Evolutionary conservation across 495 filamentous ascomycete genomes (phyloP).

Genomic region (Talaromyces ruber): DNA sequence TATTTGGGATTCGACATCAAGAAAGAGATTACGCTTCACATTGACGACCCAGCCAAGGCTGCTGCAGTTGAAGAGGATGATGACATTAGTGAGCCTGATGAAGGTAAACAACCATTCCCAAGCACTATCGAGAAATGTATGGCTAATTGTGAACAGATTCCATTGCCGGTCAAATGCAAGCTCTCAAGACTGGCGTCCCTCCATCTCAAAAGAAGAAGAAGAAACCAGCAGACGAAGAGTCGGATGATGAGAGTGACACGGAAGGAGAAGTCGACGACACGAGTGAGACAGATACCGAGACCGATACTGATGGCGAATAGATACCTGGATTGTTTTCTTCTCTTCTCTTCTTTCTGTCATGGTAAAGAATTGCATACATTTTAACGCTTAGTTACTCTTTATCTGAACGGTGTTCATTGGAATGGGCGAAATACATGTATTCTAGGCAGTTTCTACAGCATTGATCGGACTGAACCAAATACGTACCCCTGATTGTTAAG

Average conservation of each 20-base stretch:
- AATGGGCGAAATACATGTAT: background rate
- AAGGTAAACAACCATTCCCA: slow-evolving; percentile 51
- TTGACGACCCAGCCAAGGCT: slow-evolving; percentile 86
- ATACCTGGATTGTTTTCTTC: slow-evolving; percentile 10
- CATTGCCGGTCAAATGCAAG: slow-evolving; percentile 89
- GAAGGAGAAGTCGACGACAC: slow-evolving; percentile 73
- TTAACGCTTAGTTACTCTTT: background rate
- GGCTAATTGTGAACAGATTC: slow-evolving; percentile 53
- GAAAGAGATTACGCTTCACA: slow-evolving; percentile 75
- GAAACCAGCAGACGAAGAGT: slow-evolving; percentile 49
- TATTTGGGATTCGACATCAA: slow-evolving; percentile 89
- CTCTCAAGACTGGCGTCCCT: slow-evolving; percentile 63
- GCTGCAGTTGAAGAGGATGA: slow-evolving; percentile 67
- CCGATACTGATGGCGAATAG: slow-evolving; percentile 49
- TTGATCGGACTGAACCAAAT: background rate
- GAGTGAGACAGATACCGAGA: slow-evolving; percentile 75
- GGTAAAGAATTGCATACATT: background rate
- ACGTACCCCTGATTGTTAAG: background rate
- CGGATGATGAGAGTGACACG: slow-evolving; percentile 75
- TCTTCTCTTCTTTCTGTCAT: background rate
- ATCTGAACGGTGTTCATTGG: background rate
- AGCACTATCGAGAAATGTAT: background rate
- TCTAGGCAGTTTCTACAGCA: background rate
- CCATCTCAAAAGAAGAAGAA: slow-evolving; percentile 47
- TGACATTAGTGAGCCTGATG: slow-evolving; percentile 95